Conservation (phyloP, 306 rosid genomes). For the Casuarina glauca region DNA sequence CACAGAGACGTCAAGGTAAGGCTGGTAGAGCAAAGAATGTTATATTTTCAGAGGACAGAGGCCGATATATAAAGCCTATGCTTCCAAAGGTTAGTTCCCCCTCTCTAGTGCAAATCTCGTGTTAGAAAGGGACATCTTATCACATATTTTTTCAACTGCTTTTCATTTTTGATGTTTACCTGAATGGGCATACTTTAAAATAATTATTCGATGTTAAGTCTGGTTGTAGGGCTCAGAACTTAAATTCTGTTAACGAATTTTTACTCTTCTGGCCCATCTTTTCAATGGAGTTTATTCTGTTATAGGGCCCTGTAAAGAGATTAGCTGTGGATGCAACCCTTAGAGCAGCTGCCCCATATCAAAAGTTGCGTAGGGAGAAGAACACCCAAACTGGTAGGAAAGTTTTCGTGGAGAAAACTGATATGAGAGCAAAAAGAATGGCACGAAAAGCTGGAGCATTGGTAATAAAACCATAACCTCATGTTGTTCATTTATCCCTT, state of each 20-base stretch:
- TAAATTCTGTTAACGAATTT: constrained; percentile 2
- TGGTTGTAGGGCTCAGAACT: constrained; percentile 12
- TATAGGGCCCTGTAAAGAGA: constrained; percentile 88
- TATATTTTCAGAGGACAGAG: constrained; percentile 97
- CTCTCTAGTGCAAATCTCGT: constrained; percentile 3
- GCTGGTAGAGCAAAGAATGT: constrained; percentile 99
- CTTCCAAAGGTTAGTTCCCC: constrained; percentile 71
- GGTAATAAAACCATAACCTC: constrained; percentile 49
- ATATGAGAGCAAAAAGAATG: constrained; percentile 98
- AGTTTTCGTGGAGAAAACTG: constrained; percentile 91
- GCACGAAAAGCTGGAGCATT: constrained; percentile 98
- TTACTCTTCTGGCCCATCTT: not conserved
- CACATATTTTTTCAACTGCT: not conserved
- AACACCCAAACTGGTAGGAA: constrained; percentile 63
- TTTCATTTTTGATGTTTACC: not conserved
- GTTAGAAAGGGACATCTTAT: constrained; percentile 20
- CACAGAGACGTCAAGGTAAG: constrained; percentile 86
- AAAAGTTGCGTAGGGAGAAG: constrained; percentile 86
- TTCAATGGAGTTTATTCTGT: constrained; percentile 21
- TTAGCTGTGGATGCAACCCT: constrained; percentile 98
- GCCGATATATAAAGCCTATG: constrained; percentile 95
- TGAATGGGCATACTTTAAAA: not conserved
- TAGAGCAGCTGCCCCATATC: constrained; percentile 98
- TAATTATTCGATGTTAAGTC: not conserved
- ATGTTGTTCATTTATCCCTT: not conserved